Percentiles rank a stretch among this genome's conserved stretches.
Conservation (phyloP, 2,329 filamentous ascomycete species). For the Venturia nashicola region DNA sequence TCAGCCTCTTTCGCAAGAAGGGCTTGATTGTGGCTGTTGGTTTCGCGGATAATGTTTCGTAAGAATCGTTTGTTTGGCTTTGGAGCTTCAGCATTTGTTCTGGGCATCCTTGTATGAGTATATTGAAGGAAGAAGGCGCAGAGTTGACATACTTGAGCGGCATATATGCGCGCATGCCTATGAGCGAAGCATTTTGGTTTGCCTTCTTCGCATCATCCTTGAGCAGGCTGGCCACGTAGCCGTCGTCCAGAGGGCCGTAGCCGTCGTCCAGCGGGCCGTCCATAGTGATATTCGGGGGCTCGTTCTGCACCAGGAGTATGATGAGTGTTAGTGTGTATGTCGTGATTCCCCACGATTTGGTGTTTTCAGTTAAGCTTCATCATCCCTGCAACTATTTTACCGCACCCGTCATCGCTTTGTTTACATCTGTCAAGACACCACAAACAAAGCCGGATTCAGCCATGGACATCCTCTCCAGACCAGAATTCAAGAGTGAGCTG, state of each 20-base stretch:
- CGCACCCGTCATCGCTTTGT: background rate
- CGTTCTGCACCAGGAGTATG: background rate
- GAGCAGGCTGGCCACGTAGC: slow-evolving; percentile 70
- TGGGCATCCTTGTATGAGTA: slow-evolving; percentile 21
- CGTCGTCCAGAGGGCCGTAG: slow-evolving; percentile 51
- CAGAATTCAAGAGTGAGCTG: background rate
- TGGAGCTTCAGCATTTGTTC: slow-evolving; percentile 52
- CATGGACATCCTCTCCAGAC: background rate
- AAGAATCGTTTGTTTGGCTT: slow-evolving; percentile 91
- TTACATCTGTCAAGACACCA: background rate
- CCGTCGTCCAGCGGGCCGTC: slow-evolving; percentile 50
- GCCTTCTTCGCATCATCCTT: slow-evolving; percentile 65
- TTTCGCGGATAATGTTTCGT: slow-evolving; percentile 76
- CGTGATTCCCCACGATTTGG: background rate
- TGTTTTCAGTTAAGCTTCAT: background rate
- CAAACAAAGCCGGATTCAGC: background rate
- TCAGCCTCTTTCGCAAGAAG: slow-evolving; percentile 73
- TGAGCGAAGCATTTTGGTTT: slow-evolving; percentile 59
- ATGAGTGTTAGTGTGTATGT: background rate
- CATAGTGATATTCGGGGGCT: slow-evolving; percentile 4
- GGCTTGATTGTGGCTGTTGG: slow-evolving; percentile 78
- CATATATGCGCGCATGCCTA: slow-evolving; percentile 59
- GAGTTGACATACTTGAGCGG: slow-evolving; percentile 35
- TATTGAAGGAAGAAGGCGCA: slow-evolving; percentile 1
- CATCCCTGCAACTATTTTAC: background rate